Percentiles rank a stretch among this genome's conserved stretches.
Conservation (phyloP, 331 rosid species). For the Spiraea crenata region DNA sequence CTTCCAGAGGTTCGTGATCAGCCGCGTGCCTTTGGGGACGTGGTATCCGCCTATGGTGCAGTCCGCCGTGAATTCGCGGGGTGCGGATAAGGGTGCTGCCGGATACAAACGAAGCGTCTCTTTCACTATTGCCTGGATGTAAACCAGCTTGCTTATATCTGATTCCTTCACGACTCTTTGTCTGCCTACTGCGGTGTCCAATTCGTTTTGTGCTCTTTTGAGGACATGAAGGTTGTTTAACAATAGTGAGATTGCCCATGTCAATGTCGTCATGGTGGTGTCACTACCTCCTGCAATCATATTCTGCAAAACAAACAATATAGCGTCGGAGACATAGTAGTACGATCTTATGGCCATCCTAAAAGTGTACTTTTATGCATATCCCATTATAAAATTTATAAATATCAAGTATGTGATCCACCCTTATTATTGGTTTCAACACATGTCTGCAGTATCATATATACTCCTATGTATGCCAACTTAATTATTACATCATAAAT, state of each 20-base stretch:
- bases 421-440: too few relatives aligned
- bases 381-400: too few relatives aligned
- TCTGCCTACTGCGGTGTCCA: conserved; percentile 37
- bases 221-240: conserved; percentile 30
- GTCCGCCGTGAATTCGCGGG: conserved; percentile 29
- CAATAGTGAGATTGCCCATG: conserved; percentile 39
- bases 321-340: too few relatives aligned
- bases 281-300: conserved; percentile 36
- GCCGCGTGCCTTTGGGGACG: conserved; percentile 30
- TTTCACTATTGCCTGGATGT: conserved; percentile 32
- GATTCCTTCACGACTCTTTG: conserved; percentile 23
- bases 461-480: too few relatives aligned
- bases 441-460: too few relatives aligned
- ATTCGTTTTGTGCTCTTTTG: conserved; percentile 28
- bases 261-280: conserved; percentile 30
- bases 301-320: neutral
- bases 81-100: conserved; percentile 8
- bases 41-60: conserved; percentile 39
- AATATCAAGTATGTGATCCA: too few relatives aligned
- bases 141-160: conserved; percentile 18
- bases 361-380: too few relatives aligned
- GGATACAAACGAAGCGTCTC: conserved; percentile 41
- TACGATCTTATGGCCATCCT: too few relatives aligned
- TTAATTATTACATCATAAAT: too few relatives aligned
- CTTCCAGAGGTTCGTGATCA: conserved; percentile 39